These are phyloP conservation scores for Microbotryum intermedium DNA, from an alignment of 1,284 basidiomycete species.

Conservation along the genomic window DNA sequence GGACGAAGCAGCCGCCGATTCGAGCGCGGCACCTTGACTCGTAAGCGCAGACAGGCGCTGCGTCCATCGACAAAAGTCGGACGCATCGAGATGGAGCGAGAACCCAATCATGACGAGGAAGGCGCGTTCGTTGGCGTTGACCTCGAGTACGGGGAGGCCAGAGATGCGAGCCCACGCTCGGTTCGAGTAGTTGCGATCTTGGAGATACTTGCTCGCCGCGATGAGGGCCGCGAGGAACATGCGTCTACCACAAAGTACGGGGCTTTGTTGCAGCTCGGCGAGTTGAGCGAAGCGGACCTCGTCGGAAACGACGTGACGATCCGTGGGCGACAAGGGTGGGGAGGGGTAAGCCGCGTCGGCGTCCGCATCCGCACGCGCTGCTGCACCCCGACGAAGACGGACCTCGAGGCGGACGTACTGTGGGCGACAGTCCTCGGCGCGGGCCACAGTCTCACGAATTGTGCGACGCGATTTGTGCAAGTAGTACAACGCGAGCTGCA, in stretches of 20 bases:
- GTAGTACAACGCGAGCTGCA: slow-evolving; percentile 36
- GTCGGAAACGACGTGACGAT: background rate
- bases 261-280: slow-evolving; percentile 35
- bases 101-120: slow-evolving; percentile 42
- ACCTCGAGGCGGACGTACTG: slow-evolving; percentile 9
- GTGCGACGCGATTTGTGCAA: slow-evolving; percentile 32
- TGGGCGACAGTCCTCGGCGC: slow-evolving; percentile 11
- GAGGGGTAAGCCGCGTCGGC: background rate
- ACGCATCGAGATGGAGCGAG: slow-evolving; percentile 38
- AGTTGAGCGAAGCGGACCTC: slow-evolving; percentile 5
- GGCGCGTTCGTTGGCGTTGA: slow-evolving; percentile 42
- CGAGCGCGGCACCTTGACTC: background rate
- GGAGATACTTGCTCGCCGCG: slow-evolving; percentile 80
- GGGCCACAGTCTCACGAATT: slow-evolving; percentile 27
- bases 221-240: slow-evolving; percentile 82
- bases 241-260: slow-evolving; percentile 73
- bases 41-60: slow-evolving; percentile 14
- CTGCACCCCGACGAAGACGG: background rate
- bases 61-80: slow-evolving; percentile 29
- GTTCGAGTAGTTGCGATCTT: slow-evolving; percentile 87
- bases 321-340: background rate
- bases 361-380: background rate
- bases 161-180: slow-evolving; percentile 69
- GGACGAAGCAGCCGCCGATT: background rate
- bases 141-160: slow-evolving; percentile 40